Evolutionary conservation across 176 grass and related monocot genomes (phyloP).

Genomic region (Aegilops sharonensis): DNA sequence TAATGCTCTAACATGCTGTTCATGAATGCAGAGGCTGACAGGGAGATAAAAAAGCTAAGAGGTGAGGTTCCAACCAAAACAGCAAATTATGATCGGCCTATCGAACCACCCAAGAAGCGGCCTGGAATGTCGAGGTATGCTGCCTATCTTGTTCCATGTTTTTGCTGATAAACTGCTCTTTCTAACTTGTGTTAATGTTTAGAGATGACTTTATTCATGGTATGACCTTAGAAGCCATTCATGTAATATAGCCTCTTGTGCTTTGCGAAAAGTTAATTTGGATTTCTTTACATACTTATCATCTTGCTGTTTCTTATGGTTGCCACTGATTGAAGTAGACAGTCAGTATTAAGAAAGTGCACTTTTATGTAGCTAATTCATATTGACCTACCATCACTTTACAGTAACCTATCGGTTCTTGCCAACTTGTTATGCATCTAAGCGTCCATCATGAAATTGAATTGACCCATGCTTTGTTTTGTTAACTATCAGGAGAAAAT

Average conservation of each 20-base stretch:
- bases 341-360: conserved; percentile 9
- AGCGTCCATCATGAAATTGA: conserved; percentile 19
- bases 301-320: conserved; percentile 10
- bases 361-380: conserved; percentile 11
- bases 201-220: neutral
- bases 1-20: conserved; percentile 26
- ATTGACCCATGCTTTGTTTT: conserved; percentile 28
- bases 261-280: neutral
- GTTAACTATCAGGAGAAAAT: conserved; percentile 47
- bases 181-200: conserved; percentile 4
- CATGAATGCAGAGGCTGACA: conserved; percentile 47
- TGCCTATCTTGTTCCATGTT: conserved; percentile 20
- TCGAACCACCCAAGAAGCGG: conserved; percentile 16
- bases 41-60: conserved; percentile 42
- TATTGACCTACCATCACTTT: neutral
- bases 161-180: conserved; percentile 1
- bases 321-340: conserved; percentile 21
- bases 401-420: neutral
- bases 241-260: neutral
- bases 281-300: conserved; percentile 19
- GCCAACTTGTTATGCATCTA: conserved; percentile 10
- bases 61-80: conserved; percentile 29
- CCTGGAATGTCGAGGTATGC: conserved; percentile 41
- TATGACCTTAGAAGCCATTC: neutral
- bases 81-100: conserved; percentile 14